These are phyloP conservation scores for Lavandula angustifolia DNA, from an alignment of 257 asterid species.

Conservation along the genomic window DNA sequence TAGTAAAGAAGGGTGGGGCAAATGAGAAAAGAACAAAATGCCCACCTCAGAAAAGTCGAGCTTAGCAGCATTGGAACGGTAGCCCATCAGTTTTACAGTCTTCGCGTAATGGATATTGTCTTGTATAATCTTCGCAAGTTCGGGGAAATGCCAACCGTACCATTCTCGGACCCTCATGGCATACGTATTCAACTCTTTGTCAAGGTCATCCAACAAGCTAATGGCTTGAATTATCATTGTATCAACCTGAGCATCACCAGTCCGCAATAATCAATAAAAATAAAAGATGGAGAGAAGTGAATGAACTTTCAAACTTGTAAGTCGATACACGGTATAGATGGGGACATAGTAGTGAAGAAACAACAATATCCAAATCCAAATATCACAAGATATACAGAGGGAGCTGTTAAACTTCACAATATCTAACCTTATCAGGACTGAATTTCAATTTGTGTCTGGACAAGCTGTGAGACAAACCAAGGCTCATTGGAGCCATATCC, in stretches of 20 bases:
- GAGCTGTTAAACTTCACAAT: neutral
- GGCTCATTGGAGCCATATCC: conserved; percentile 92
- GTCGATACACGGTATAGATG: neutral
- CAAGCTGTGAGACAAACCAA: conserved; percentile 87
- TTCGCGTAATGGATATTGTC: conserved; percentile 79
- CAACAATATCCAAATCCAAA: too few species aligned
- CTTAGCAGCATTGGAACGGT: conserved; percentile 73
- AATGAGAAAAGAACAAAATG: conserved; percentile 8
- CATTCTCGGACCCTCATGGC: conserved; percentile 97
- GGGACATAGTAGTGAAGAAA: neutral
- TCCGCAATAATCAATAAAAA: neutral
- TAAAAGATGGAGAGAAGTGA: neutral
- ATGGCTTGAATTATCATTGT: conserved; percentile 95
- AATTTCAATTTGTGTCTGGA: conserved; percentile 84
- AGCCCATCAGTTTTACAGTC: conserved; percentile 82
- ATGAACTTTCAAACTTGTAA: neutral
- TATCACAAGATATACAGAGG: too few species aligned
- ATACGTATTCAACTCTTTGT: conserved; percentile 86
- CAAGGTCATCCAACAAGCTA: conserved; percentile 88
- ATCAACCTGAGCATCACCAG: conserved; percentile 57
- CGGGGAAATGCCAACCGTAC: conserved; percentile 98
- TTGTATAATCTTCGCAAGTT: conserved; percentile 86
- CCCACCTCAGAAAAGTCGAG: conserved; percentile 88
- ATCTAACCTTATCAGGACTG: conserved; percentile 84
- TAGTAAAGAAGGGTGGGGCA: neutral